phyloP scores from a whole-genome alignment of 2,329 filamentous ascomycete species.

The Alternaria panax region DNA sequence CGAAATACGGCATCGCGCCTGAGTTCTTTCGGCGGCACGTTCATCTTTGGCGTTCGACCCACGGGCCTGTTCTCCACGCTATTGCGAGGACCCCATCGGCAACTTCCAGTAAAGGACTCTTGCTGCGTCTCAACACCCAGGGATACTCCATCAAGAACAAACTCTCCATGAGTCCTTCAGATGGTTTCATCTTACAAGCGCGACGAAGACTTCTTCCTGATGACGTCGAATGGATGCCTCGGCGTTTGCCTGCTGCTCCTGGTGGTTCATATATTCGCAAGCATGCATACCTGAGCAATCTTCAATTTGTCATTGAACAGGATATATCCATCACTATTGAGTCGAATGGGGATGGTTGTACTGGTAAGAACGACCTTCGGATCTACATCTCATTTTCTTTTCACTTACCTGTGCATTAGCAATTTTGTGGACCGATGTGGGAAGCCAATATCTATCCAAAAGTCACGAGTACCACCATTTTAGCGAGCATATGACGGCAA shows the following conservation, averaged over 20 bases:
- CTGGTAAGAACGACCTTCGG: too few species aligned
- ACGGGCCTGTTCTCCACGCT: slow-evolving; percentile 12
- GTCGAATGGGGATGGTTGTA: too few species aligned
- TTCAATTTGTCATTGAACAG: too few species aligned
- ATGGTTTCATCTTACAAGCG: background rate
- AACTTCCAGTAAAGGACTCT: slow-evolving; percentile 2
- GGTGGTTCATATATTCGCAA: too few species aligned
- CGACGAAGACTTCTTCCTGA: background rate
- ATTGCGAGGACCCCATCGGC: slow-evolving; percentile 3
- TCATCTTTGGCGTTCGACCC: slow-evolving; percentile 13
- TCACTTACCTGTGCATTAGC: too few species aligned
- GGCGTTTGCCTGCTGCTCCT: background rate
- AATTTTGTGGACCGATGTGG: too few species aligned
- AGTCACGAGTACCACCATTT: too few species aligned
- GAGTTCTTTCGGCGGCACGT: slow-evolving; percentile 18
- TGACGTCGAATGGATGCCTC: background rate
- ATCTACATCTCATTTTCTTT: too few species aligned
- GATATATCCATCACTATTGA: too few species aligned
- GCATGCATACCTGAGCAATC: too few species aligned
- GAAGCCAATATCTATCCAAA: too few species aligned
- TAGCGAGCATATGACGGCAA: too few species aligned
- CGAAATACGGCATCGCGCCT: slow-evolving; percentile 6
- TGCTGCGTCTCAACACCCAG: slow-evolving; percentile 12
- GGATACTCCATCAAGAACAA: slow-evolving; percentile 1
- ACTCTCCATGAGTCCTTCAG: background rate